A percentile compares a stretch with the other conserved stretches of the same genome.
Conservation (phyloP, 257 asterid genomes). For the Solanum rostratum region DNA sequence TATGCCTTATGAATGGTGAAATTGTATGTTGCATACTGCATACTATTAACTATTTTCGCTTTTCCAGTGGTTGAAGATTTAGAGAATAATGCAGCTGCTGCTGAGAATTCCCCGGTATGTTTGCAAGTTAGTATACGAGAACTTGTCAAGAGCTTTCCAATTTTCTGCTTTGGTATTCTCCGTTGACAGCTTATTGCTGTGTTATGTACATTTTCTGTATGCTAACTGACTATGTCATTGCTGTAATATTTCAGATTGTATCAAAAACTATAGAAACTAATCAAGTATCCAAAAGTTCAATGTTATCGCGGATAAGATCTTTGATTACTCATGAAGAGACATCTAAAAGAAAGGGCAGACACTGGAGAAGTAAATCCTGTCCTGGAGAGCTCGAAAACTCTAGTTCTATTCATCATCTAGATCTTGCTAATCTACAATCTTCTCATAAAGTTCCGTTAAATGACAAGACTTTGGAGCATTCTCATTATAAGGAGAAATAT, state of each 20-base stretch:
- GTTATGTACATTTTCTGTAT: not conserved
- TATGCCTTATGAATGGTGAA: not conserved
- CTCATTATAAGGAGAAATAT: not conserved
- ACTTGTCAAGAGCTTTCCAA: not conserved
- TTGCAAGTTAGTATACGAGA: not conserved
- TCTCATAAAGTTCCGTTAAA: not conserved
- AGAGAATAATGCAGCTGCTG: not conserved
- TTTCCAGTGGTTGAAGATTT: slow-evolving; percentile 21
- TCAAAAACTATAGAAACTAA: slow-evolving; percentile 10
- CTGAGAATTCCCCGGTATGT: slow-evolving; percentile 28
- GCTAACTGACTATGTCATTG: not conserved
- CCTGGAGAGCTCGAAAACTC: slow-evolving; percentile 5
- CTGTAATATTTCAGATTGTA: slow-evolving; percentile 17
- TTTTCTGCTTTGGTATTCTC: not conserved
- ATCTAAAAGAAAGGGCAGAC: slow-evolving; percentile 34
- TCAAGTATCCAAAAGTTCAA: slow-evolving; percentile 41
- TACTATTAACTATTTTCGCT: not conserved
- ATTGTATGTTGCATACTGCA: not conserved
- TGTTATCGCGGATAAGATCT: slow-evolving; percentile 57
- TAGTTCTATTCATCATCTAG: slow-evolving; percentile 10
- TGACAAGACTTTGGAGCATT: not conserved
- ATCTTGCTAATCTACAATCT: not conserved
- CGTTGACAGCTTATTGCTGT: not conserved
- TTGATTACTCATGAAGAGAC: slow-evolving; percentile 41
- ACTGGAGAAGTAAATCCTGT: slow-evolving; percentile 50